Evolutionary conservation across 2,329 filamentous ascomycete species (phyloP), one percentile per base, ranked within the genome.

Genomic region (Trichoderma gracile): DNA sequence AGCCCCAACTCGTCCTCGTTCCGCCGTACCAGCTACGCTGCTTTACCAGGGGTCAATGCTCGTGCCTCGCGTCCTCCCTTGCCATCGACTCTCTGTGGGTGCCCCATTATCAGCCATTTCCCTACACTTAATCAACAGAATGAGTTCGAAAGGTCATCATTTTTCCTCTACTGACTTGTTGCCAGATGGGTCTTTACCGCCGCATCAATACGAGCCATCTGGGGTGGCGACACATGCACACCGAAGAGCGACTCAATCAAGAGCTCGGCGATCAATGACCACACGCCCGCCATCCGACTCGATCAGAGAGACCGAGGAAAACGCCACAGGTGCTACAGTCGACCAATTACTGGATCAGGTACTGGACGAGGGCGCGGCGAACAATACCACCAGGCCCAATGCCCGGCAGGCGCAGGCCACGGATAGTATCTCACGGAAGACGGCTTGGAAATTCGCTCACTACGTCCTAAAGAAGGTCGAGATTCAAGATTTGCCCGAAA

Each of bases 371-470:
- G 53, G 33, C 23, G n/a, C 54, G 12, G 25, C 14, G 23, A 73
- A 76, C 33, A 25, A 46, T 5, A n/a, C 30, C 5, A 73, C 76
- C 2, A 78, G 80, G 14, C 70, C 71, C 19, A 71, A 75, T 9
- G 59, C 79, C 19, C 75, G 80, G 17, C 75, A 77, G 12, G 73
- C 80, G 15, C 83, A 85, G 69, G 62, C 83, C 47, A 81, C 81
- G 17, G 73, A 78, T 8, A 65, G 78, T 23, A 70, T 75, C 0
- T 79, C 73, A 45, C 82, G 80, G 69, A 74, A 78, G 67, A 78
- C 84, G 7, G 82, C 82, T 3, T 84, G 82, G 0, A 79, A 75
- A 66, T 72, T 71, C 17, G 81, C 82, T 3, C 71, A 86, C 14
- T 72, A 74, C 14, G 79, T 81, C 6, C 73, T 86, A 3, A 72